Evolutionary conservation across 345 rosid genomes (phyloP).

Genomic region (Lepidium aucheri): DNA sequence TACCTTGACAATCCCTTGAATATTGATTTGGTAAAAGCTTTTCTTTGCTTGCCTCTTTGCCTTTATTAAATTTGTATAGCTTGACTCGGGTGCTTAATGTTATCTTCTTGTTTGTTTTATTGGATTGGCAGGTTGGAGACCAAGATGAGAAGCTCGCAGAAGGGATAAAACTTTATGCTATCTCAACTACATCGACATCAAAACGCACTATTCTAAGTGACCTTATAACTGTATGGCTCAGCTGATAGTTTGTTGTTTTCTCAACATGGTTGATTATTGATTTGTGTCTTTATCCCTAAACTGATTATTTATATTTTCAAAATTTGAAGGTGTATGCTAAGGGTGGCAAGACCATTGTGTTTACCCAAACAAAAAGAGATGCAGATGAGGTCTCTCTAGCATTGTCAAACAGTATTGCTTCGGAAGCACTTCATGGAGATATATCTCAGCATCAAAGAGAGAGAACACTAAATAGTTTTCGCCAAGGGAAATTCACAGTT

Average conservation of each 20-base stretch:
- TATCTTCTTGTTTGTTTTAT: slow-evolving; percentile 1
- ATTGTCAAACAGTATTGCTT: slow-evolving; percentile 70
- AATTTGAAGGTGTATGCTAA: slow-evolving; percentile 71
- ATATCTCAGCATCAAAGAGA: slow-evolving; percentile 99
- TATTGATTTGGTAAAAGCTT: slow-evolving; percentile 67
- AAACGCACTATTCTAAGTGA: slow-evolving; percentile 82
- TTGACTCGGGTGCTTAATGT: background rate
- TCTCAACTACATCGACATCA: slow-evolving; percentile 68
- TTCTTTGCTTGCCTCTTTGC: background rate
- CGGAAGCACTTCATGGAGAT: slow-evolving; percentile 98
- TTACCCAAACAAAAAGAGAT: slow-evolving; percentile 90
- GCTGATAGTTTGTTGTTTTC: background rate
- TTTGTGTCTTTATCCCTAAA: background rate
- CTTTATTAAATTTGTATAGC: background rate
- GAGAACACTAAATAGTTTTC: slow-evolving; percentile 85
- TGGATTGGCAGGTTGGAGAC: slow-evolving; percentile 71
- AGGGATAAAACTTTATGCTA: slow-evolving; percentile 85
- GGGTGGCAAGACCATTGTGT: slow-evolving; percentile 98
- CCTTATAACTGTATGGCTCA: slow-evolving; percentile 64
- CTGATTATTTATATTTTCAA: background rate
- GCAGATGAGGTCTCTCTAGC: slow-evolving; percentile 92
- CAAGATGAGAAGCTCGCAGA: slow-evolving; percentile 89
- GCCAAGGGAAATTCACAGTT: slow-evolving; percentile 96
- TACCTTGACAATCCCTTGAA: slow-evolving; percentile 81
- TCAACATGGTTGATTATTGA: background rate